Base-by-base conservation (phyloP, 768 basidiomycete species). In the Auriscalpium orientale region DNA sequence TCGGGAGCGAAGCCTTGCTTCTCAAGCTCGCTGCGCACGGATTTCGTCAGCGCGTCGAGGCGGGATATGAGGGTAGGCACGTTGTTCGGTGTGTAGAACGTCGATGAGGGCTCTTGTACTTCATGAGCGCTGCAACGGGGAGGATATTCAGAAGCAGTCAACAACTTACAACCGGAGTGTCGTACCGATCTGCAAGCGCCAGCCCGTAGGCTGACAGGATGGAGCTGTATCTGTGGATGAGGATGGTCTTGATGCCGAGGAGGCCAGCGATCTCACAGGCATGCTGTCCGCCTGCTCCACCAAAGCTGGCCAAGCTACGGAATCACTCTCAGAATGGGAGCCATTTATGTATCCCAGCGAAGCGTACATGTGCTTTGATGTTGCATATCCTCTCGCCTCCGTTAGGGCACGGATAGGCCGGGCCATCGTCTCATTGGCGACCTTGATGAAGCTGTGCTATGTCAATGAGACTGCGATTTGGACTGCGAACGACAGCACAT, bases 391-490 rank as follows among this genome's bases (percentile, higher is more conserved):
- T 46, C 89, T 76, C 2, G 92, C 91, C 68, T 97, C 94, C 0
- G 94, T 97, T 61, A 95, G 69, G 2, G 91, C 84, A 3, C 95
- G 84, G 55, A 98, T 95, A 8, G 95, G 95, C 48, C 95, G 75
- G 60, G 86, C 89, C 94, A 98, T 98, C 0, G 91, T 94, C 74
- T 98, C 95, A 63, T 97, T 97, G 9, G 94, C 94, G 10, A 95
- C 93, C 65, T 94, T 91, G 72, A 98, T 87, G 70, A 94, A 97
- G 5, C 93, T 91, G 22, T 57, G 53, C 43, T 36, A 22, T 20
- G 13, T 48, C 37, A 44, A 20, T 56, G 18, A 49, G 8, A 8
- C 20, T n/a, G 22, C 22, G 21, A 35, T 18, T 54, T 18, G 43
- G 56, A 9, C 36, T 4, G 46, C 9, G 20, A 44, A 16, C 34